Base-by-base conservation (phyloP, 2,329 filamentous ascomycete genomes). In the Xylariomycetidae sp. region DNA sequence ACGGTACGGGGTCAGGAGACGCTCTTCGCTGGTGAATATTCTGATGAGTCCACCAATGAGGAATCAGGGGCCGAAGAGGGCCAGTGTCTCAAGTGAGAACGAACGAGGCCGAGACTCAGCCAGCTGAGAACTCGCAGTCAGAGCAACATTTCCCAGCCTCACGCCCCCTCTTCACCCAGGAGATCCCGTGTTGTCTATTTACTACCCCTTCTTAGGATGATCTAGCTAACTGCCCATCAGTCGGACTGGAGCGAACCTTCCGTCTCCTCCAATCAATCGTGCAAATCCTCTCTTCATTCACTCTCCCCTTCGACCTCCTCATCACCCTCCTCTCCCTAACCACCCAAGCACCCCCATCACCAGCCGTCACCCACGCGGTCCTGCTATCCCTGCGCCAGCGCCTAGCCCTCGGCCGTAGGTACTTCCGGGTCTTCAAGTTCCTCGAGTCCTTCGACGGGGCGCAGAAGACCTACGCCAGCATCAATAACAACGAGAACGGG, bases 391-490 rank as follows among this genome's bases (percentile, higher is more conserved):
- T 76, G 13, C 61, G 62, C 38, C 41, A 50, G 27, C 63, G 62
- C 25, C 50, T 77, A 34, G 69, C 65, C 41, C 49, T 74, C 27
- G 59, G 61, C 13, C 69, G 84, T 23, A 74, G 82, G 15, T 79
- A 75, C 57, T 70, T 87, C 51, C 77, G 84, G 10, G 63, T 84
- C 37, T 82, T 85, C 54, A 78, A 80, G 48, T 86, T 82, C 53
- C 58, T 84, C 33, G 75, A 78, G 28, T 69, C 67, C 30, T 80
- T 85, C 45, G 53, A 63, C 16, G 53, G 61, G 3, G 74, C 77
- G 2, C 70, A 67, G 50, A 50, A 53, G 3, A 50, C 65, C 18
- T 74, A 66, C 45, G 26, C 8, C 20, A n/a, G 20, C n/a, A 23
- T 23, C 30, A 3, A 35, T 44, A 38, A 23, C 17, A 30, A 31